phyloP scores from a whole-genome alignment of 208 protist species.

The Leishmania martiniquensis region DNA sequence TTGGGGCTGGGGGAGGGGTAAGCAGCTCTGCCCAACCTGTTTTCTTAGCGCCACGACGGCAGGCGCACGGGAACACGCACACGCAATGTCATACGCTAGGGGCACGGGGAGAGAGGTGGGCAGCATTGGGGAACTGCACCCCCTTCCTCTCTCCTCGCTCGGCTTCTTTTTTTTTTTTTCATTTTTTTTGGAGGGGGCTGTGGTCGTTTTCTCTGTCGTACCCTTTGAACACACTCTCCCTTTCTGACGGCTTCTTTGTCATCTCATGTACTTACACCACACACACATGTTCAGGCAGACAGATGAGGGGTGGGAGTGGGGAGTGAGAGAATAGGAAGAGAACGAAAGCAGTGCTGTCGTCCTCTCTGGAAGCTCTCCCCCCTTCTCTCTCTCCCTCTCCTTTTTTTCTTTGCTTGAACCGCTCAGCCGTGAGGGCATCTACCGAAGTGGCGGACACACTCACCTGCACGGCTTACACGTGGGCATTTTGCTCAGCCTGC shows the following conservation, averaged over 20 bases:
- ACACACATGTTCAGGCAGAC: no score
- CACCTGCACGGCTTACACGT: no score
- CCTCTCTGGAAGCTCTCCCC: no score
- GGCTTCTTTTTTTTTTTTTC: neutral
- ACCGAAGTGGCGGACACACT: no score
- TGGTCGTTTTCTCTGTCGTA: neutral
- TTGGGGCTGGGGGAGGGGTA: neutral
- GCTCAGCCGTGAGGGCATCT: no score
- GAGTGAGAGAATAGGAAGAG: no score
- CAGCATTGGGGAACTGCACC: neutral
- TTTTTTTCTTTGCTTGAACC: no score
- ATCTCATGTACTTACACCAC: constrained; percentile 11
- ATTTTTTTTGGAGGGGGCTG: no score
- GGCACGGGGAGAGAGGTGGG: neutral
- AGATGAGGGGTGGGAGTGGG: no score
- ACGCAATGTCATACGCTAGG: neutral
- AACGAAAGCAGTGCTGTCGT: no score
- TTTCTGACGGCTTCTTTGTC: neutral
- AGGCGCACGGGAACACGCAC: neutral
- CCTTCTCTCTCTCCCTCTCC: no score
- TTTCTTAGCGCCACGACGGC: neutral
- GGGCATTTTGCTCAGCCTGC: no score
- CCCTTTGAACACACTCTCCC: neutral
- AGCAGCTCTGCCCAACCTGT: neutral
- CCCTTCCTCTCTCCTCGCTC: neutral